Percentiles rank a stretch among this genome's conserved stretches.
phyloP scores from a whole-genome alignment of 2,329 filamentous ascomycete species.

The Graphiopsis chlorocephala region DNA sequence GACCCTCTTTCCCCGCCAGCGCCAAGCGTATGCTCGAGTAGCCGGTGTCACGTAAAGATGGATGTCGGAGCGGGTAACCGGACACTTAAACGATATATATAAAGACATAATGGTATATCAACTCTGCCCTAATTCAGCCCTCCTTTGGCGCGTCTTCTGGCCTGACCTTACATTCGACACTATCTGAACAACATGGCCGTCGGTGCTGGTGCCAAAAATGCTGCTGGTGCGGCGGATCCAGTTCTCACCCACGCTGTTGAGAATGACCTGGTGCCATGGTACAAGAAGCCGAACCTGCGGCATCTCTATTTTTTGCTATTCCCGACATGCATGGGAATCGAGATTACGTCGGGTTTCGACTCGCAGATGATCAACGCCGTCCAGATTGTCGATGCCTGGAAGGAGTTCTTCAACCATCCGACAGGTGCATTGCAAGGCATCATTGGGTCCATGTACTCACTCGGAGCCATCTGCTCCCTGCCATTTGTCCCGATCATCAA shows the following conservation, averaged over 20 bases:
- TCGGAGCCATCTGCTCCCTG: constrained; percentile 58
- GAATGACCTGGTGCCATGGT: constrained; percentile 49
- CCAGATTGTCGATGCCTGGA: constrained; percentile 16
- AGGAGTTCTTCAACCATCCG: constrained; percentile 43
- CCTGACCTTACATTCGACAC: not conserved
- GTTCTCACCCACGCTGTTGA: constrained; percentile 32
- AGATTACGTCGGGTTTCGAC: constrained; percentile 61
- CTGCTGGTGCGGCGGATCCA: constrained; percentile 18
- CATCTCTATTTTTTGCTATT: constrained; percentile 57
- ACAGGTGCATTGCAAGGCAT: constrained; percentile 51
- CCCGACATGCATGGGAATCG: constrained; percentile 61
- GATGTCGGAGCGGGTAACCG: constrained; percentile 3
- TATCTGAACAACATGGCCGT: not conserved
- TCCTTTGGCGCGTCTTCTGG: not conserved
- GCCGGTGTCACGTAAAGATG: not conserved
- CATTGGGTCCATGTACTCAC: constrained; percentile 57
- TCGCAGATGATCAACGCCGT: constrained; percentile 41
- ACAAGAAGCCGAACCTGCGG: constrained; percentile 58
- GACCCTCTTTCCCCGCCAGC: not conserved
- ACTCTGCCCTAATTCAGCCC: not conserved
- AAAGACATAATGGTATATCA: not conserved
- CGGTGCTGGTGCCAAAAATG: constrained; percentile 6
- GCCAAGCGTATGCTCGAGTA: constrained; percentile 1
- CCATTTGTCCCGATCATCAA: constrained; percentile 58
- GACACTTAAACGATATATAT: not conserved